Percentiles rank a stretch among this genome's conserved stretches.
phyloP scores from a whole-genome alignment of 208 protist genomes.

The Crithidia sp. region DNA sequence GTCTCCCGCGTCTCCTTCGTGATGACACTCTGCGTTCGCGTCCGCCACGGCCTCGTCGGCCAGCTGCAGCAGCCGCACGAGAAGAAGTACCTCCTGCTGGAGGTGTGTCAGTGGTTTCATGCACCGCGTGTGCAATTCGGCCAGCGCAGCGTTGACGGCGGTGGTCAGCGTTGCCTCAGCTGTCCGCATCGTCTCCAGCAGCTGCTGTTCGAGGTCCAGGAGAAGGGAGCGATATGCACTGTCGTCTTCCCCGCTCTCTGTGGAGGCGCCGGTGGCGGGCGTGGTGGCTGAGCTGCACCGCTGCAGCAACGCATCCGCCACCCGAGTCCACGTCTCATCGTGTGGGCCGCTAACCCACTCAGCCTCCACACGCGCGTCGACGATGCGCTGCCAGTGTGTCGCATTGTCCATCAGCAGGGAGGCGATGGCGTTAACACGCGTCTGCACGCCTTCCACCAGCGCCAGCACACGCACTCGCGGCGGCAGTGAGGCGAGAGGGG shows the following conservation, averaged over 20 bases:
- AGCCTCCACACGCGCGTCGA: conserved; percentile 28
- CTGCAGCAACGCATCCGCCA: conserved; percentile 16
- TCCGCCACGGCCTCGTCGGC: conserved; percentile 15
- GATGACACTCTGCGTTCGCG: too few relatives aligned
- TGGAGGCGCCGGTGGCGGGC: too few relatives aligned
- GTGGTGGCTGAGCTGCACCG: not conserved
- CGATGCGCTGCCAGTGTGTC: conserved; percentile 50
- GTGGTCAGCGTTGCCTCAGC: conserved; percentile 8
- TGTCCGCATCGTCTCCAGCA: conserved; percentile 15
- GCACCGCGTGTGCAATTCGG: conserved; percentile 8
- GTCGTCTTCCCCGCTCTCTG: not conserved
- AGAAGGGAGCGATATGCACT: conserved; percentile 10
- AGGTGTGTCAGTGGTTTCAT: not conserved
- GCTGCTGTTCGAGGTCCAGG: conserved; percentile 26
- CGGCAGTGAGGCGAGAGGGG: conserved; percentile 8
- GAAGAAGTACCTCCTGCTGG: conserved; percentile 18
- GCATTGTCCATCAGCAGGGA: conserved; percentile 59
- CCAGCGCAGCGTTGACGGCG: conserved; percentile 17
- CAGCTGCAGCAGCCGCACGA: conserved; percentile 43
- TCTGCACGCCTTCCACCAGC: conserved; percentile 33
- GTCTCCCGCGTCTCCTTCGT: too few relatives aligned
- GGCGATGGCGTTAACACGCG: conserved; percentile 41
- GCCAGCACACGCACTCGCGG: conserved; percentile 25
- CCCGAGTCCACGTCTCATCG: conserved; percentile 18
- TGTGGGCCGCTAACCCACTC: conserved; percentile 1